Conservation (phyloP, 2,329 filamentous ascomycete species). For the Spiromastix sp. region DNA sequence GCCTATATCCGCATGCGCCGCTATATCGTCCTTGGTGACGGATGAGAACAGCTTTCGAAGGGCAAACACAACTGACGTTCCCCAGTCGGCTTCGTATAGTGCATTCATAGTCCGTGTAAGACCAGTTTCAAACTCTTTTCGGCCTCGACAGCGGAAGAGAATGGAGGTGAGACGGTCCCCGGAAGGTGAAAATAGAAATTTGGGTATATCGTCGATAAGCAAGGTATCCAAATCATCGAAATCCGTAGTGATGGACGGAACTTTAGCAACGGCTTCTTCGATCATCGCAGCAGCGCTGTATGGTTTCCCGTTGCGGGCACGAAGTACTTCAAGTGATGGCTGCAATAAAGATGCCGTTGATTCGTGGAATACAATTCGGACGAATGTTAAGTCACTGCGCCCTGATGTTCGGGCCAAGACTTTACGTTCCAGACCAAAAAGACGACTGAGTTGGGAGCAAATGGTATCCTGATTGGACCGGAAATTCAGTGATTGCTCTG, state of each 20-base stretch:
- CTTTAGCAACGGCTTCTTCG: slow-evolving; percentile 40
- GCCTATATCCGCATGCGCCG: slow-evolving; percentile 24
- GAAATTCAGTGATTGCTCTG: slow-evolving; percentile 72
- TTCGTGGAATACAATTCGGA: slow-evolving; percentile 26
- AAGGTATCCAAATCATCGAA: slow-evolving; percentile 41
- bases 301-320: slow-evolving; percentile 51
- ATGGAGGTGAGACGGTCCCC: slow-evolving; percentile 55
- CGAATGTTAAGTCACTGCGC: slow-evolving; percentile 15
- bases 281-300: slow-evolving; percentile 53
- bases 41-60: slow-evolving; percentile 30
- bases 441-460: slow-evolving; percentile 55
- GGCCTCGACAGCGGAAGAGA: slow-evolving; percentile 46
- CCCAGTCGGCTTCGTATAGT: slow-evolving; percentile 23
- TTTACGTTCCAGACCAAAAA: slow-evolving; percentile 48
- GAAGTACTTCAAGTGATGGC: slow-evolving; percentile 40
- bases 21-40: slow-evolving; percentile 27
- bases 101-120: slow-evolving; percentile 26
- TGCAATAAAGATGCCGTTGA: slow-evolving; percentile 31
- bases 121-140: slow-evolving; percentile 30
- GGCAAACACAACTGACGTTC: slow-evolving; percentile 22
- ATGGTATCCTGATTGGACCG: slow-evolving; percentile 60
- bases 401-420: slow-evolving; percentile 21
- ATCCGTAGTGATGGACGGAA: slow-evolving; percentile 30
- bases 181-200: slow-evolving; percentile 59
- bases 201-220: slow-evolving; percentile 44